Evolutionary conservation across 2,329 filamentous ascomycete species (phyloP), one percentile per base, ranked within the genome.

Genomic region (Graphiopsis chlorocephala): DNA sequence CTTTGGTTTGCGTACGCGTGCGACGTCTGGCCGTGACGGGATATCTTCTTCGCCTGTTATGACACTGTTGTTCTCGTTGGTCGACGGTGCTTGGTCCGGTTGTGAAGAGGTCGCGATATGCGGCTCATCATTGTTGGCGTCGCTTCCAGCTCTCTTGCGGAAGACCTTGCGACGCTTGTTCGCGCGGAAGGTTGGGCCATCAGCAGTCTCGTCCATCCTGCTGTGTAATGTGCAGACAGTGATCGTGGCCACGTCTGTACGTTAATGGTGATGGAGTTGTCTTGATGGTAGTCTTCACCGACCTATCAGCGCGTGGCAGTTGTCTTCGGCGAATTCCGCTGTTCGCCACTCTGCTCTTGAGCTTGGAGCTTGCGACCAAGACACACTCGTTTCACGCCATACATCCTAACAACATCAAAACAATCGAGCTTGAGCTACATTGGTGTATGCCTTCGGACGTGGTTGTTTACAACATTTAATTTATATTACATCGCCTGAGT

Each of bases 121-220:
- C 17, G 29, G 48, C 33, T 55, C 20, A 15, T 55, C 8, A 4
- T 45, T 60, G 15, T 65, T 56, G 8, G 71, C 70, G 28, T 72
- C 72, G 23, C 71, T 72, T 10, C 74, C 71, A 28, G 68, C 63
- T 60, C 82, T 78, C 68, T 80, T 81, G 63, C 82, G 81, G 67
- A 81, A 75, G 61, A 83, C 79, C 70, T 83, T 85, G 66, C 82
- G 77, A 63, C 80, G 78, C 74, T 85, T 85, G 8, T 77, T 77
- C 17, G 82, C 77, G 33, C 82, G 77, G 68, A 84, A 84, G 14
- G 81, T 66, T 7, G 79, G 69, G 2, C 48, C 47, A 17, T 28
- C 31, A 8, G 47, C 12, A 14, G 10, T 33, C 3, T 55, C 60
- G 4, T 29, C 25, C 60, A 62, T 61, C 17, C 5, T 56, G 20